Base-by-base conservation (phyloP, 176 grass and related monocot genomes). In the Tuctoria greenei region DNA sequence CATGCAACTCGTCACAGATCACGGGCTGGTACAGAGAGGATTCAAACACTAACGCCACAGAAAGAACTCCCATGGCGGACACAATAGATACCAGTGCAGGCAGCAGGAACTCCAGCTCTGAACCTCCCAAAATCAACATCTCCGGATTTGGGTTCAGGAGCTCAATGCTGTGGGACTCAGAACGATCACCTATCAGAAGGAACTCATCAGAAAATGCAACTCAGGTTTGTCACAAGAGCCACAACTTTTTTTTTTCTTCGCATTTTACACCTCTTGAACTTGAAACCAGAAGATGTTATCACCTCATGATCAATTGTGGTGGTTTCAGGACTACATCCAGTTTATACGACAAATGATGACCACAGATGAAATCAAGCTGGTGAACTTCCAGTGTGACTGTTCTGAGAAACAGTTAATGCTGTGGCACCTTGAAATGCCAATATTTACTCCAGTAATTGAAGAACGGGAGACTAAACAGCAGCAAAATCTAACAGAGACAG, bases 101-200 rank as follows among this genome's bases (percentile, higher is more conserved):
- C 72, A 61, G 42, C 43, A 64, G 10, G 10, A 76, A 11, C 65
- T 82, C 57, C 10, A 59, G 49, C 49, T 85, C 63, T 18, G 68
- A 61, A 10, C 43, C 74, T 75, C 50, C 52, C 10, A 76, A 58
- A 73, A 85, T 91, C 16, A 83, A 78, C 64, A 66, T 85, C 0
- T 85, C 84, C 7, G 77, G 70, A 38, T 26, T 93, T 49, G 88
- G 82, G 6, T 97, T 97, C 78, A 66, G 86, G 38, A 93, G 93
- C 58, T 84, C 90, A 10, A 54, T 91, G 44, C 67, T 97, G 14
- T 97, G 93, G 90, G 88, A 93, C 71, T 81, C 72, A 71, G 65
- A 56, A 46, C 37, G 45, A 50, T 71, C 72, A 58, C 14, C 24
- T 39, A 13, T 20, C 45, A 76, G 73, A 1, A 67, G 62, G 10